A percentile compares a stretch with the other conserved stretches of the same genome.
phyloP scores from a whole-genome alignment of 2,329 filamentous ascomycete species.

The Fusarium annulatum region DNA sequence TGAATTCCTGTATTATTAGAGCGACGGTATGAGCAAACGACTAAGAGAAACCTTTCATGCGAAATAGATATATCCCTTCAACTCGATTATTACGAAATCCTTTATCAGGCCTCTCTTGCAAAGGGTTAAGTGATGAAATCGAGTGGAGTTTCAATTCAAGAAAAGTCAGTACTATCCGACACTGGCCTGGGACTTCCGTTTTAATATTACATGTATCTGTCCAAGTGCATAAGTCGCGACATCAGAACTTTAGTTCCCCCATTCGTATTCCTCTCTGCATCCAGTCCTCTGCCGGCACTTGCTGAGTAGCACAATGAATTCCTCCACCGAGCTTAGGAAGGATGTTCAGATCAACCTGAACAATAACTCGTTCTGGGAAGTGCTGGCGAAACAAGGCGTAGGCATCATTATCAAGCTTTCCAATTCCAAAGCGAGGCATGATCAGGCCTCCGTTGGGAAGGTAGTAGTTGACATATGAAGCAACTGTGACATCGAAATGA shows the following conservation, averaged over 20 bases:
- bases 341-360: constrained; percentile 15
- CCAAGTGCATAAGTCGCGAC: not conserved
- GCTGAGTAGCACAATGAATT: constrained; percentile 46
- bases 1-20: not conserved
- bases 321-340: constrained; percentile 39
- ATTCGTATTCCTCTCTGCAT: not conserved
- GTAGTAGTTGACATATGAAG: constrained; percentile 43
- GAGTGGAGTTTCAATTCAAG: not conserved
- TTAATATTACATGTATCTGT: too few species aligned
- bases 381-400: constrained; percentile 12
- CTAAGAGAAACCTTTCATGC: not conserved
- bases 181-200: too few species aligned
- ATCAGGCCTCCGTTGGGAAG: constrained; percentile 47
- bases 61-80: not conserved
- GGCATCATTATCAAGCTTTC: constrained; percentile 38
- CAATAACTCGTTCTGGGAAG: constrained; percentile 31
- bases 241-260: not conserved
- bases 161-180: not conserved
- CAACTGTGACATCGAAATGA: constrained; percentile 2
- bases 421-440: constrained; percentile 45
- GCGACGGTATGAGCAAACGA: not conserved
- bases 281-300: constrained; percentile 27
- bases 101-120: too few species aligned
- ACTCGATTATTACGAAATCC: too few species aligned
- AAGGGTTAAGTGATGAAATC: not conserved